Evolutionary conservation across 2,329 filamentous ascomycete genomes (phyloP).

Genomic region (Rachicladosporium sp.): DNA sequence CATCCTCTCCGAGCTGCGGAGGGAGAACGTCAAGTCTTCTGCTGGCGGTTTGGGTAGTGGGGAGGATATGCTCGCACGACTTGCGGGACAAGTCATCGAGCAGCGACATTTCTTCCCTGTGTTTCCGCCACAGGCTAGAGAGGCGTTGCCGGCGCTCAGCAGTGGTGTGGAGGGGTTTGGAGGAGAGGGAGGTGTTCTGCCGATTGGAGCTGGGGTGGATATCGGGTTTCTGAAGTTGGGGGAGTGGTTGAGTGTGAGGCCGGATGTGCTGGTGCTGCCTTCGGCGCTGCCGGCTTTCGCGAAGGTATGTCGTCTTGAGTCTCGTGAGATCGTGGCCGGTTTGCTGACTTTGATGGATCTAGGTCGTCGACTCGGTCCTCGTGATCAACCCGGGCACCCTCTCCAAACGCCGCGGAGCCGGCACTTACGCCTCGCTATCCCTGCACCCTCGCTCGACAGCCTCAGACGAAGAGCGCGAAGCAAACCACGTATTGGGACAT

Average conservation of each 20-base stretch:
- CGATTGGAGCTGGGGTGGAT: conserved; percentile 69
- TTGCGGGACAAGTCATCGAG: conserved; percentile 68
- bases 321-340: too few relatives aligned
- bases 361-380: conserved; percentile 85
- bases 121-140: conserved; percentile 65
- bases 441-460: conserved; percentile 51
- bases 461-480: conserved; percentile 45
- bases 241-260: conserved; percentile 76
- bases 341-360: neutral
- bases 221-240: conserved; percentile 74
- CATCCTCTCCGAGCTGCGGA: conserved; percentile 58
- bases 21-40: conserved; percentile 47
- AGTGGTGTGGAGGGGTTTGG: too few relatives aligned
- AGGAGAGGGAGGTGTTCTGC: conserved; percentile 27
- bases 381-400: conserved; percentile 82
- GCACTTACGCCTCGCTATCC: conserved; percentile 73
- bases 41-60: conserved; percentile 46
- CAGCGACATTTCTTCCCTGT: conserved; percentile 86
- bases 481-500: conserved; percentile 50
- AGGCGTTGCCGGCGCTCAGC: conserved; percentile 47
- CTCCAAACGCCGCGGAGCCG: conserved; percentile 71
- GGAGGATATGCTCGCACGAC: conserved; percentile 53
- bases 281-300: conserved; percentile 77
- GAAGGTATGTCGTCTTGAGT: conserved; percentile 46
- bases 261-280: conserved; percentile 73